Base-by-base conservation (phyloP, 768 basidiomycete species). In the Lenzites betulinus region DNA sequence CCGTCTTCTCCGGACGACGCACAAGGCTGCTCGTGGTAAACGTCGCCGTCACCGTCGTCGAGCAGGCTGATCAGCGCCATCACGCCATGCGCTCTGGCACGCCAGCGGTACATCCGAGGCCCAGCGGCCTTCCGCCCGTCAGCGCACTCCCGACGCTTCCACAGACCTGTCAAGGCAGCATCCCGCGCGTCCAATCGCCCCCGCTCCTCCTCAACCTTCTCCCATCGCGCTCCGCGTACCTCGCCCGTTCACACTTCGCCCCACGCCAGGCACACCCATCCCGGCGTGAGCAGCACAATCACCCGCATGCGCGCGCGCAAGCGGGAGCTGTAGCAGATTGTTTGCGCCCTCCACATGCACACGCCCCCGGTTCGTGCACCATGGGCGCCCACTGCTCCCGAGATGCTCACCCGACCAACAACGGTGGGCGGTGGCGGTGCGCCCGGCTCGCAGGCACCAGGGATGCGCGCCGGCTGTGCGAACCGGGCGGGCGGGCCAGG, bases 251-350 rank as follows among this genome's bases (percentile, higher is more conserved):
- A 25, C 22, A 46, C 23, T 26, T 7, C 11, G 44, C 51, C 12
- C 50, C 28, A 35, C 26, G 36, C 38, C 55, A 57, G 46, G 55
- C 55, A 49, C 55, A 47, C 18, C 30, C 11, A n/a, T n/a, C n/a
- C n/a, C n/a, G n/a, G n/a, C n/a, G n/a, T n/a, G n/a, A n/a, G n/a
- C n/a, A n/a, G n/a, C n/a, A n/a, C n/a, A n/a, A n/a, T n/a, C n/a
- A n/a, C 28, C 44, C 53, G 25, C 54, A 28, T 39, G 3, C 15
- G 30, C 44, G 53, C 8, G 44, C 47, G 22, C 48, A 12, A 26
- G 48, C 48, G 56, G 48, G 48, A 18, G n/a, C 8, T 49, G 39
- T 56, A 47, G 54, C 46, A 56, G 35, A 44, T 48, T 54, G 28
- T 39, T 56, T 56, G 30, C 54, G 13, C 42, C 9, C 35, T 44